Evolutionary conservation across 257 asterid species (phyloP), one percentile per base, ranked within the genome.

Genomic region (Mentha longifolia): DNA sequence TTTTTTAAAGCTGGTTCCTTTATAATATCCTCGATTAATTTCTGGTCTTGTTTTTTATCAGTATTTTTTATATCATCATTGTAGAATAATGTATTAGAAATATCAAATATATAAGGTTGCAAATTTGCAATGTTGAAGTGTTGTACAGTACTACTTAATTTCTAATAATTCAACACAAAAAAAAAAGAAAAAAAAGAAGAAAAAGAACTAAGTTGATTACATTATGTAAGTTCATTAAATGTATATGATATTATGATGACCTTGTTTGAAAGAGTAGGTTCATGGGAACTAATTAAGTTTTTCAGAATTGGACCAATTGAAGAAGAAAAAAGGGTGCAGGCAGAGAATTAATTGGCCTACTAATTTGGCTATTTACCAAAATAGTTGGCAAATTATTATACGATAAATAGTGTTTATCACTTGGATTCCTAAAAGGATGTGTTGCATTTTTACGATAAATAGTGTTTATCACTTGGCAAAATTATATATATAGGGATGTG

Each of bases 361-460:
- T 47, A 71, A 61, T 35, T 71, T 71, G 76, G 74, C 76, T 61
- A 61, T 33, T 2, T 47, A 60, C 25, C 46, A 8, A 64, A 43
- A 7, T 6, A 12, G 63, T 20, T 49, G 61, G 47, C 8, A 37
- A 11, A 58, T 49, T 19, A 61, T 25, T 20, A 43, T 16, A 0
- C 17, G 31, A 3, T 37, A 25, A 57, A 10, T 37, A 25, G 47
- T 57, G 3, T 28, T 22, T 17, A 20, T 5, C 4, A 56, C 11
- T 56, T 58, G 7, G 3, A 20, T 54, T 22, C 13, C 28, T 17
- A 17, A 17, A 51, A 51, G 28, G 28, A n/a, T n/a, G n/a, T n/a
- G n/a, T n/a, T n/a, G n/a, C n/a, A n/a, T n/a, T n/a, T n/a, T n/a
- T n/a, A n/a, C n/a, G n/a, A n/a, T n/a, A n/a, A n/a, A n/a, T n/a